Conservation (phyloP, 1,284 basidiomycete species). For the Ceratobasidium sp. region DNA sequence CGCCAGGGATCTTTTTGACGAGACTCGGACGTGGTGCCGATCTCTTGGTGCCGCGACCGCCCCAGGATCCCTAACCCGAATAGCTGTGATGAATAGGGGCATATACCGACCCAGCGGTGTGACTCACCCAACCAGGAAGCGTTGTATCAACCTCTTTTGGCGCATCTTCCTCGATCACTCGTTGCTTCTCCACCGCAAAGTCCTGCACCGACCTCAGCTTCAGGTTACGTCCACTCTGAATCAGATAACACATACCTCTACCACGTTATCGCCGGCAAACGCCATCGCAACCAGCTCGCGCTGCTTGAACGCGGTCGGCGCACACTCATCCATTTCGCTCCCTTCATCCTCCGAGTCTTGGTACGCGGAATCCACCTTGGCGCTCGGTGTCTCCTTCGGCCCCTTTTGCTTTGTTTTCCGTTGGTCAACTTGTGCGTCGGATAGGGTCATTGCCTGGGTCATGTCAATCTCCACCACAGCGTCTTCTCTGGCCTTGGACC, state of each 20-base stretch:
- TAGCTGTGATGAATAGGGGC: constrained; percentile 6
- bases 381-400: constrained; percentile 41
- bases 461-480: constrained; percentile 19
- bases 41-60: constrained; percentile 74
- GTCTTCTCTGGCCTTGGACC: constrained; percentile 36
- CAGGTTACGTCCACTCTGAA: constrained; percentile 8
- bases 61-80: constrained; percentile 83
- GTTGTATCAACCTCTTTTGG: constrained; percentile 86
- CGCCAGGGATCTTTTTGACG: constrained; percentile 82
- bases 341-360: constrained; percentile 58
- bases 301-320: constrained; percentile 76
- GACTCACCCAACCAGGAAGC: constrained; percentile 90
- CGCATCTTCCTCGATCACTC: constrained; percentile 82
- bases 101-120: neutral
- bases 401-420: constrained; percentile 41
- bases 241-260: constrained; percentile 63
- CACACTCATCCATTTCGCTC: constrained; percentile 69
- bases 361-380: constrained; percentile 48
- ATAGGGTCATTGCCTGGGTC: neutral
- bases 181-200: constrained; percentile 83
- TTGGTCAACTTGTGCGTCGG: constrained; percentile 23
- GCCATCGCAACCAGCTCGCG: constrained; percentile 90
- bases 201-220: constrained; percentile 58
- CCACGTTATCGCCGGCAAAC: constrained; percentile 96
- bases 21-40: constrained; percentile 66